Conservation (phyloP, 2,329 filamentous ascomycete species). For the Botrytis aclada region DNA sequence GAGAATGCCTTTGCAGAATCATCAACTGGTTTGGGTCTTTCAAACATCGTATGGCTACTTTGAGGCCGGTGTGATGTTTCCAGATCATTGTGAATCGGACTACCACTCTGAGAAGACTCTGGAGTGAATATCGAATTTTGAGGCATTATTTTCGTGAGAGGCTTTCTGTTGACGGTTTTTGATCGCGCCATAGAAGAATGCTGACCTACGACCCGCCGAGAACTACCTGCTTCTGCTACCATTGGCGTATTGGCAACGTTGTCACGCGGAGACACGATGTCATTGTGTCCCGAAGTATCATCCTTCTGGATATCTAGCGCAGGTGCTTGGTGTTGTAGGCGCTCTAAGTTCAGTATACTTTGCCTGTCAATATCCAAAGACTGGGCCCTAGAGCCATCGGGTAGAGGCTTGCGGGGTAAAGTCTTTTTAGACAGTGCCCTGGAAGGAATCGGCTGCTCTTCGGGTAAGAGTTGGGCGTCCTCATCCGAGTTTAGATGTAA, state of each 20-base stretch:
- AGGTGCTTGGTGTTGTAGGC: neutral
- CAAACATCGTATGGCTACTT: constrained; percentile 16
- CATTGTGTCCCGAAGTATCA: constrained; percentile 2
- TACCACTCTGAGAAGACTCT: neutral
- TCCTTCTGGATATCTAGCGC: constrained; percentile 13
- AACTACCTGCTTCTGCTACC: constrained; percentile 24
- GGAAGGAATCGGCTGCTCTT: constrained; percentile 23
- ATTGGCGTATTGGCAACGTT: constrained; percentile 10
- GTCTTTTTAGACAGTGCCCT: constrained; percentile 26
- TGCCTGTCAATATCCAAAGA: constrained; percentile 28
- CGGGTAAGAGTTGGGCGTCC: constrained; percentile 46
- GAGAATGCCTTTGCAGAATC: constrained; percentile 28
- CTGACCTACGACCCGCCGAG: constrained; percentile 25
- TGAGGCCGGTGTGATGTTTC: neutral
- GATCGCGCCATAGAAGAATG: constrained; percentile 18
- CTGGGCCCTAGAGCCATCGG: constrained; percentile 28
- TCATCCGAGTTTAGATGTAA: constrained; percentile 71
- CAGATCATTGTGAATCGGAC: neutral
- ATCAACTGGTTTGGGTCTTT: constrained; percentile 13
- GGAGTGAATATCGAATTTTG: neutral
- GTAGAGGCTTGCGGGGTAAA: constrained; percentile 36
- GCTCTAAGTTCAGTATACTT: constrained; percentile 7
- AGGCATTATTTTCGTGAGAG: constrained; percentile 24
- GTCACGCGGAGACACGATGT: neutral
- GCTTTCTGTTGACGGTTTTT: constrained; percentile 21